Evolutionary conservation across 139 green algal species (phyloP), one percentile per base, ranked within the genome.

Genomic region (Marvania coccoides): DNA sequence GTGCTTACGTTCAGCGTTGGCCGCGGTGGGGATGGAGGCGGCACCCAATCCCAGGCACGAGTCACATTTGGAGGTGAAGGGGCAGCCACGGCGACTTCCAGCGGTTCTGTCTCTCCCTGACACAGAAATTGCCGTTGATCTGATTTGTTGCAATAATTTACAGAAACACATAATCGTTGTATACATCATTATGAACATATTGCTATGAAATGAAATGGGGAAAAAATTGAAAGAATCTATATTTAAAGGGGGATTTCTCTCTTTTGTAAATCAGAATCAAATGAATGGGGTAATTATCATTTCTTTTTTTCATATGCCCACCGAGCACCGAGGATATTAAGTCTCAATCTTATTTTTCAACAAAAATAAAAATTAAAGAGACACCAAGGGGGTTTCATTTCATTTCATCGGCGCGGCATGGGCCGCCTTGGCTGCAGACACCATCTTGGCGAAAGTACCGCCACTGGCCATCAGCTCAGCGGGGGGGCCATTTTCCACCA

Each of bases 401-500:
- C 19, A 19, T 19, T 28, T 19, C 42, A 28, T 28, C 42, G 42
- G 19, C 42, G 19, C 19, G 19, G 19, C 19, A 19, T 19, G 19
- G 19, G 42, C 42, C 42, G 42, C 42, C 42, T 19, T 51, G 19
- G 42, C 42, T 28, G 42, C 42, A 51, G 42, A 19, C 42, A 51
- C 42, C 42, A 51, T 51, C 19, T 51, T 51, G 19, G 19, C 19
- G 19, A 51, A 51, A 19, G 42, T 51, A 51, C 42, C 42, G 19
- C 19, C 42, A 51, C 19, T 51, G 13, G 10, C 1, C 24, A 67
- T 29, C 58, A 93, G 73, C 58, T 83, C 28, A 35, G 2, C 23
- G 2, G 86, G 82, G 1, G 48, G 6, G 0, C 83, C 89, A 5
- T 77, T 48, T 68, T 96, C 89, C 55, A 90, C 76, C 47, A 95